Conservation (phyloP, 352 stramenopile genomes). For the Phytophthora palmivora region DNA sequence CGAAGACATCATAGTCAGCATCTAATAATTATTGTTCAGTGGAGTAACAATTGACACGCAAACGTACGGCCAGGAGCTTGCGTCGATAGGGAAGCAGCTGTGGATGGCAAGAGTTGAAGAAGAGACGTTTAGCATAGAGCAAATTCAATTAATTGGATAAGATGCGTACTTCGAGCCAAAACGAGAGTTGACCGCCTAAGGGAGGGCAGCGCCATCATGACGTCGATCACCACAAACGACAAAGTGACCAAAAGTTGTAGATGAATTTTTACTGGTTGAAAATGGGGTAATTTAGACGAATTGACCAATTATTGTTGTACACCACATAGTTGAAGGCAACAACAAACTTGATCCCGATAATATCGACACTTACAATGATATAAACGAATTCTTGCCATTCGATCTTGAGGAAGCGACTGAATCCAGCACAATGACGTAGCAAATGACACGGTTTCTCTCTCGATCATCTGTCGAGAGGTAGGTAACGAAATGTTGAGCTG, state of each 20-base stretch:
- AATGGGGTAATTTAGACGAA: background rate
- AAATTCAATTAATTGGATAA: background rate
- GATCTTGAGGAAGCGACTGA: slow-evolving; percentile 3
- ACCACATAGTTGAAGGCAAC: slow-evolving; percentile 19
- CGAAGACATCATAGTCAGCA: too few relatives aligned
- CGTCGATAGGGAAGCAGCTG: slow-evolving; percentile 32
- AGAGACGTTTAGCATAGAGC: background rate
- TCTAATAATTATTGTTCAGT: background rate
- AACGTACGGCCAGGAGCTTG: slow-evolving; percentile 39
- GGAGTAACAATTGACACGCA: background rate
- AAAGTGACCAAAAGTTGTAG: slow-evolving; percentile 1
- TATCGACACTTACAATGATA: slow-evolving; percentile 15
- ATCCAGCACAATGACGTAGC: slow-evolving; percentile 10
- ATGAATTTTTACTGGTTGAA: slow-evolving; percentile 17
- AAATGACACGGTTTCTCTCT: slow-evolving; percentile 9
- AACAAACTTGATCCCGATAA: background rate
- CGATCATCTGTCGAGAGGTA: slow-evolving; percentile 9
- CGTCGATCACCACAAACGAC: slow-evolving; percentile 12
- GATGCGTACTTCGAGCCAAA: slow-evolving; percentile 29
- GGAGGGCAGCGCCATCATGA: slow-evolving; percentile 34
- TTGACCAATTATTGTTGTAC: slow-evolving; percentile 10
- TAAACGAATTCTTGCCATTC: slow-evolving; percentile 6
- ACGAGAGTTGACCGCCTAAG: slow-evolving; percentile 23
- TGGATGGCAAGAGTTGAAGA: slow-evolving; percentile 5
- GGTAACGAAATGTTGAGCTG: background rate